These are phyloP conservation scores for Solanum bulbocastanum DNA, from an alignment of 257 asterid species.

Conservation along the genomic window DNA sequence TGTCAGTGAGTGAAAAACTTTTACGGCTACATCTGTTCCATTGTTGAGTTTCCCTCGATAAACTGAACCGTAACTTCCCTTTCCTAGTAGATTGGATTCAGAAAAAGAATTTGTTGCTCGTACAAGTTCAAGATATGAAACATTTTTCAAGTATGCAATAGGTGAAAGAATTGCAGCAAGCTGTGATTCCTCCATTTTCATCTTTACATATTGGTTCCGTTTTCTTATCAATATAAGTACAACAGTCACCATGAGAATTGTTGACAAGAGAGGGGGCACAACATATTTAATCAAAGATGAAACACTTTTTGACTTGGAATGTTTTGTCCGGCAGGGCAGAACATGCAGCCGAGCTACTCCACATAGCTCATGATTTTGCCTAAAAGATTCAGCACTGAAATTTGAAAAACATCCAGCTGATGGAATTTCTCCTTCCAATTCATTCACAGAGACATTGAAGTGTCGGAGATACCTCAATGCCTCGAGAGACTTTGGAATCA, in stretches of 20 bases:
- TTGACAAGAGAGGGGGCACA: background rate
- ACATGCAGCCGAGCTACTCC: background rate
- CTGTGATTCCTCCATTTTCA: background rate
- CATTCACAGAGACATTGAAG: background rate
- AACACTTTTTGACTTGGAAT: background rate
- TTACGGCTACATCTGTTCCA: background rate
- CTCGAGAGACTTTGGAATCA: background rate
- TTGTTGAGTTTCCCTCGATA: background rate
- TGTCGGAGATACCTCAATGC: background rate
- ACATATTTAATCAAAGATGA: background rate
- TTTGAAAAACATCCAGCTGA: background rate
- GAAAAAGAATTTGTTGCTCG: background rate
- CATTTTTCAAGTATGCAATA: background rate
- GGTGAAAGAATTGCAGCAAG: background rate
- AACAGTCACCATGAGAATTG: background rate
- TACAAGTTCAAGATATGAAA: background rate
- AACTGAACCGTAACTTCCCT: background rate
- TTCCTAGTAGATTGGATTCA: background rate
- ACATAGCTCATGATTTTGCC: background rate
- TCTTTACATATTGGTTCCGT: background rate
- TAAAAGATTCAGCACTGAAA: background rate
- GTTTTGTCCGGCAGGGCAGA: background rate
- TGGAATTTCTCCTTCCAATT: background rate
- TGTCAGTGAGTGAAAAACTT: background rate
- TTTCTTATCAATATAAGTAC: background rate